Conservation (phyloP, 768 basidiomycete species). For the Phylloporus sp. region DNA sequence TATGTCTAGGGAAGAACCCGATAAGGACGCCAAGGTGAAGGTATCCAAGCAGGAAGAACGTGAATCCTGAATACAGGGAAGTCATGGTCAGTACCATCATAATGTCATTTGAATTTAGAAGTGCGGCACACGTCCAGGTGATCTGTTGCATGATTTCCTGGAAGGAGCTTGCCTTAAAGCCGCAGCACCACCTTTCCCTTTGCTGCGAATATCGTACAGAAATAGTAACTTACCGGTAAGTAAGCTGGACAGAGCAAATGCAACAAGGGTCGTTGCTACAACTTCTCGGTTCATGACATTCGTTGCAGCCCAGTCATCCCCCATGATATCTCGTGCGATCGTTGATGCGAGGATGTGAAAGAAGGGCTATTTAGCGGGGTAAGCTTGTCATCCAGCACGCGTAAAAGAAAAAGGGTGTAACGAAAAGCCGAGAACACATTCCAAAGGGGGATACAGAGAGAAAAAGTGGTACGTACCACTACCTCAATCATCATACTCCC, state of each 20-base stretch:
- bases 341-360: constrained; percentile 86
- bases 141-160: not conserved
- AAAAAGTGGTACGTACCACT: constrained; percentile 54
- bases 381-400: not conserved
- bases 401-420: not conserved
- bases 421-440: not conserved
- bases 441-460: not conserved
- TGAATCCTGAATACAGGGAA: constrained; percentile 32
- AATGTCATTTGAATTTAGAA: constrained; percentile 12
- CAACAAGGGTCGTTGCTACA: constrained; percentile 88
- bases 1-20: constrained; percentile 95
- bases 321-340: constrained; percentile 60
- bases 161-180: not conserved
- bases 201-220: not conserved
- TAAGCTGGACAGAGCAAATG: constrained; percentile 82
- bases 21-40: constrained; percentile 81
- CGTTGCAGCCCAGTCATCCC: constrained; percentile 30
- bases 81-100: constrained; percentile 4
- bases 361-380: constrained; percentile 60
- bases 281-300: constrained; percentile 65
- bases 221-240: constrained; percentile 61
- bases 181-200: not conserved
- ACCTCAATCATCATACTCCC: constrained; percentile 99
- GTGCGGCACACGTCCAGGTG: not conserved
- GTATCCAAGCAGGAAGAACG: constrained; percentile 84